A percentile compares a stretch with the other conserved stretches of the same genome.
Conservation (phyloP, 2,329 filamentous ascomycete genomes). For the Fusarium camptoceras region DNA sequence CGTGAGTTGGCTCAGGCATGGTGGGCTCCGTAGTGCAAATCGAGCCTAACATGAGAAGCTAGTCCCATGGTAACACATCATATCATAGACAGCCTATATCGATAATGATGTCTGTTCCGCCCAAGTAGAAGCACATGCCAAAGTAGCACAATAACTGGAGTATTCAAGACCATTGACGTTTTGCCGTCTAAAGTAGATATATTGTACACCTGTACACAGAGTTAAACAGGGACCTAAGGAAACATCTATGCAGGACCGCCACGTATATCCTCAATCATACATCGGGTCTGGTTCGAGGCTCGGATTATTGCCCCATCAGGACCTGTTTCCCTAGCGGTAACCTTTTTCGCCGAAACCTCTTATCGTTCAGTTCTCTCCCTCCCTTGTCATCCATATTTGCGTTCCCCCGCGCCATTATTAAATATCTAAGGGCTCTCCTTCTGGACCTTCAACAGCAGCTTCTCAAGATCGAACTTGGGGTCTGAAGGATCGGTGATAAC, state of each 20-base stretch:
- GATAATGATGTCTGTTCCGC: background rate
- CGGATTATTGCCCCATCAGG: constrained; percentile 46
- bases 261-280: constrained; percentile 56
- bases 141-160: constrained; percentile 24
- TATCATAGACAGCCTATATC: constrained; percentile 4
- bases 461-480: constrained; percentile 94
- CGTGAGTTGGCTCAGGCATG: background rate
- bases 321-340: constrained; percentile 40
- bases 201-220: constrained; percentile 67
- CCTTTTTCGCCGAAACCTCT: constrained; percentile 43
- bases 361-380: constrained; percentile 45
- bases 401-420: constrained; percentile 26
- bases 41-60: background rate
- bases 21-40: background rate
- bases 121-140: constrained; percentile 4
- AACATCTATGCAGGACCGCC: constrained; percentile 63
- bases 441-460: constrained; percentile 75
- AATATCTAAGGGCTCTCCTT: constrained; percentile 62
- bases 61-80: constrained; percentile 1
- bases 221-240: constrained; percentile 58
- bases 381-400: constrained; percentile 45
- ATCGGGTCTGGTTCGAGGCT: constrained; percentile 50
- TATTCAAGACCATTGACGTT: constrained; percentile 37
- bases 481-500: constrained; percentile 74
- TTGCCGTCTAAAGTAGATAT: constrained; percentile 61